phyloP scores from a whole-genome alignment of 169 alveolate species.

The Plasmodium adleri region DNA sequence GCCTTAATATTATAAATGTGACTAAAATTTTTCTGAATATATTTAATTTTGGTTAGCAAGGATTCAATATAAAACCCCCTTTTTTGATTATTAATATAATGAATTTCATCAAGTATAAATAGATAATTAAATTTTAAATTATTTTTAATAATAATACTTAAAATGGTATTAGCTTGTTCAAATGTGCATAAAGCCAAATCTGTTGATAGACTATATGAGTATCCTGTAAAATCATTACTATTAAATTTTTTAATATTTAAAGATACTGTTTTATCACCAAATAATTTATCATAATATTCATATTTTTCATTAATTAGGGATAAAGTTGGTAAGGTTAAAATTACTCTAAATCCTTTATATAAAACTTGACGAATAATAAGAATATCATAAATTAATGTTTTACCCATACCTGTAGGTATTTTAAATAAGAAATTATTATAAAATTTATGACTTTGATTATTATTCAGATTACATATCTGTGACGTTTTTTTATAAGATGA shows the following conservation, averaged over 20 bases:
- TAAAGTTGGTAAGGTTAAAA: conserved; percentile 51
- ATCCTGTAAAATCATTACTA: conserved; percentile 50
- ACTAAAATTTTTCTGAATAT: conserved; percentile 18
- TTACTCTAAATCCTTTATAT: conserved; percentile 50
- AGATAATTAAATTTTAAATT: conserved; percentile 36
- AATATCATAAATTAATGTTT: conserved; percentile 62
- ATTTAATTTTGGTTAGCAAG: conserved; percentile 54
- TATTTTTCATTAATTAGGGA: conserved; percentile 58
- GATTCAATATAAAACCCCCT: conserved; percentile 45
- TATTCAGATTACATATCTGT: too few relatives aligned
- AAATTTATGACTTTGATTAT: neutral
- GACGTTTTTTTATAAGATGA: too few relatives aligned
- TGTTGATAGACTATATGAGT: conserved; percentile 35
- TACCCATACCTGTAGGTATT: conserved; percentile 75
- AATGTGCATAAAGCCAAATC: conserved; percentile 69
- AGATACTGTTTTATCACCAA: conserved; percentile 61
- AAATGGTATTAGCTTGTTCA: conserved; percentile 69
- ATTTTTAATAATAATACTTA: conserved; percentile 55
- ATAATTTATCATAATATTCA: conserved; percentile 61
- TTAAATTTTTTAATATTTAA: conserved; percentile 62
- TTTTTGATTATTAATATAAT: conserved; percentile 29
- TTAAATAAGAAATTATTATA: conserved; percentile 47
- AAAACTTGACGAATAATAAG: conserved; percentile 35
- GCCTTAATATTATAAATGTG: conserved; percentile 1
- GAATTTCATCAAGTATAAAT: conserved; percentile 67